These are phyloP conservation scores for Desmodesmus armatus DNA, from an alignment of 139 green algal species.

Conservation along the genomic window DNA sequence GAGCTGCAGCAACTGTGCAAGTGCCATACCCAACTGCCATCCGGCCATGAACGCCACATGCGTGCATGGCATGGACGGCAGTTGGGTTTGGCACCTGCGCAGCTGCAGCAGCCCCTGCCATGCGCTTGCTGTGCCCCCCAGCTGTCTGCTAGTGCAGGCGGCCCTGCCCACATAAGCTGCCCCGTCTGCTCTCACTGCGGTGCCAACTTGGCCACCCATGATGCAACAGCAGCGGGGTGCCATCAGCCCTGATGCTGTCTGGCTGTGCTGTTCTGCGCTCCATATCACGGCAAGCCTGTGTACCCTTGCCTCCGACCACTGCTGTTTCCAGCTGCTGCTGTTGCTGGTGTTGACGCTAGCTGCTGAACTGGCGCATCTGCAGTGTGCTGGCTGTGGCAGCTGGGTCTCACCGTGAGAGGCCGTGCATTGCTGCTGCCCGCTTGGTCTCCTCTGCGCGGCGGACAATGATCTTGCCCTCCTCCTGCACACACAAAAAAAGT, in stretches of 20 bases:
- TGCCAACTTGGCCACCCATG: no score
- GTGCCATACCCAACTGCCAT: no score
- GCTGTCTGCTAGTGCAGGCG: no score
- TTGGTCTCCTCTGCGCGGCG: slow-evolving; percentile 59
- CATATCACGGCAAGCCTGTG: background rate
- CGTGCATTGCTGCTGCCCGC: slow-evolving; percentile 71
- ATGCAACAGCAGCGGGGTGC: background rate
- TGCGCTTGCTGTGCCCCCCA: background rate
- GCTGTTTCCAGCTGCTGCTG: background rate
- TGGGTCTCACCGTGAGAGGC: slow-evolving; percentile 68
- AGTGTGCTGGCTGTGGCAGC: background rate
- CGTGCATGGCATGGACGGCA: no score
- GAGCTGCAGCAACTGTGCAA: no score
- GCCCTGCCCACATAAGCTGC: no score
- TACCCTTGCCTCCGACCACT: background rate
- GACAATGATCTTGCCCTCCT: slow-evolving; percentile 67
- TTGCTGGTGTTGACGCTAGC: background rate
- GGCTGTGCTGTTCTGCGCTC: background rate
- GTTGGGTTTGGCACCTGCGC: no score
- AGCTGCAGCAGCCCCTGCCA: background rate
- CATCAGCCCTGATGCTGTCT: background rate
- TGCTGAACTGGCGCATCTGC: background rate
- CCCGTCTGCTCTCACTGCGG: no score
- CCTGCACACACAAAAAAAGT: slow-evolving; percentile 51
- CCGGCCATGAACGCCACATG: no score